phyloP scores from a whole-genome alignment of 2,329 filamentous ascomycete genomes.

The Cladosporium sp. region DNA sequence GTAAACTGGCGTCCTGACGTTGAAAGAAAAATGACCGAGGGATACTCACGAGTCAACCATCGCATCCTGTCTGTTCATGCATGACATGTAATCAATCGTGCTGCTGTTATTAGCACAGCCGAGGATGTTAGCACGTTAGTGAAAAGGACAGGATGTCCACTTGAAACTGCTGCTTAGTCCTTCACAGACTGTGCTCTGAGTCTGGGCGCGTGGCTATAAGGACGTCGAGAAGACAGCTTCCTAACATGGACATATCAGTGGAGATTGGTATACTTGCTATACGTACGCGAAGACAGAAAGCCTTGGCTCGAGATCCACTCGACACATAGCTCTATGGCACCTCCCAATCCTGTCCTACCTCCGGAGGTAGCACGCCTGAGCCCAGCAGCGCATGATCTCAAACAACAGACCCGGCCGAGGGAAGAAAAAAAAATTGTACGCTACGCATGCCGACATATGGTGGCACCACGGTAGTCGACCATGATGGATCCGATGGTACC shows the following conservation, averaged over 20 bases:
- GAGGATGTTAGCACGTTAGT: background rate
- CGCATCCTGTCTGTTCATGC: background rate
- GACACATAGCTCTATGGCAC: background rate
- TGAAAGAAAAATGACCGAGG: background rate
- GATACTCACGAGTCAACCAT: background rate
- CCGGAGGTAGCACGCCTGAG: too few species aligned
- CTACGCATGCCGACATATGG: background rate
- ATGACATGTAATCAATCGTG: background rate
- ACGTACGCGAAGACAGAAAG: background rate
- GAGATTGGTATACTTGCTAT: background rate
- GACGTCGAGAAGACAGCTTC: background rate
- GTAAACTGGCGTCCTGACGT: background rate
- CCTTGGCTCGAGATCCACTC: background rate
- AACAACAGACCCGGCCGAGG: background rate
- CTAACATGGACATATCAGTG: background rate
- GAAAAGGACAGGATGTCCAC: background rate
- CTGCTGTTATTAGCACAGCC: background rate
- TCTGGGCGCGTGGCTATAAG: background rate
- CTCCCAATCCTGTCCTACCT: background rate
- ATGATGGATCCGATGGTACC: constrained; percentile 1
- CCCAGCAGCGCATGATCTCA: background rate
- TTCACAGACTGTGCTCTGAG: background rate
- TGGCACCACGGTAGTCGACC: background rate
- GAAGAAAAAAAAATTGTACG: background rate
- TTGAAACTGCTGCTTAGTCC: background rate